Percentiles rank a stretch among this genome's conserved stretches.
Evolutionary conservation across 257 asterid species (phyloP).

Genomic region (Linderniella brevidens): DNA sequence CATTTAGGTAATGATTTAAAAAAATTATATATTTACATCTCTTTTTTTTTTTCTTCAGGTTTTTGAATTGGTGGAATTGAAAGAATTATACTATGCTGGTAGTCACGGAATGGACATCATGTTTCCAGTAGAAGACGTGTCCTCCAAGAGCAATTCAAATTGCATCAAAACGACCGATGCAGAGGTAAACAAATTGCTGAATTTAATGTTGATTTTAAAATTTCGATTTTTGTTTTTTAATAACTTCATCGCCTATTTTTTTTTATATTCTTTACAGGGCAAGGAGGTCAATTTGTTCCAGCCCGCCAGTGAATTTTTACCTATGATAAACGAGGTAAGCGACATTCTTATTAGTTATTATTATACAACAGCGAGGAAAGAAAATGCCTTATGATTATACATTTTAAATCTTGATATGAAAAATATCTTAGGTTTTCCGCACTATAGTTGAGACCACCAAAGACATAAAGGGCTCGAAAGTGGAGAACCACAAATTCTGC

Average conservation of each 20-base stretch:
- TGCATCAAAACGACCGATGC: constrained; percentile 27
- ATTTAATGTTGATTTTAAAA: too few relatives aligned
- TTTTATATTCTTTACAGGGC: constrained; percentile 25
- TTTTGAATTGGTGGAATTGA: constrained; percentile 55
- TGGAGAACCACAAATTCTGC: constrained; percentile 86
- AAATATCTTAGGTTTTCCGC: constrained; percentile 33
- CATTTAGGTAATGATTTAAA: not conserved
- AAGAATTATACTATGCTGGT: constrained; percentile 87
- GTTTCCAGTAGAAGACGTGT: constrained; percentile 32
- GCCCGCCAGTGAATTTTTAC: constrained; percentile 77
- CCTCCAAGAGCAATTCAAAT: constrained; percentile 5
- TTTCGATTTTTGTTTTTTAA: too few relatives aligned
- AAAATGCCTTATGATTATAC: too few relatives aligned
- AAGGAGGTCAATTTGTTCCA: constrained; percentile 71
- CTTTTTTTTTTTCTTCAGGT: constrained; percentile 30
- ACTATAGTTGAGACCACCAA: constrained; percentile 49
- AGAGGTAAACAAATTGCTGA: constrained; percentile 21
- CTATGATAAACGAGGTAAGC: constrained; percentile 71
- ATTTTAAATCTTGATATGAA: too few relatives aligned
- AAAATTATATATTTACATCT: too few relatives aligned
- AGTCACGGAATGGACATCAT: constrained; percentile 97
- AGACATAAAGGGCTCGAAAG: constrained; percentile 68
- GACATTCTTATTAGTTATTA: constrained; percentile 6
- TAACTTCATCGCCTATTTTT: not conserved
- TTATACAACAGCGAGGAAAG: too few relatives aligned